Conservation (phyloP, 495 filamentous ascomycete species). For the Hyphodiscus hymeniophilus region DNA sequence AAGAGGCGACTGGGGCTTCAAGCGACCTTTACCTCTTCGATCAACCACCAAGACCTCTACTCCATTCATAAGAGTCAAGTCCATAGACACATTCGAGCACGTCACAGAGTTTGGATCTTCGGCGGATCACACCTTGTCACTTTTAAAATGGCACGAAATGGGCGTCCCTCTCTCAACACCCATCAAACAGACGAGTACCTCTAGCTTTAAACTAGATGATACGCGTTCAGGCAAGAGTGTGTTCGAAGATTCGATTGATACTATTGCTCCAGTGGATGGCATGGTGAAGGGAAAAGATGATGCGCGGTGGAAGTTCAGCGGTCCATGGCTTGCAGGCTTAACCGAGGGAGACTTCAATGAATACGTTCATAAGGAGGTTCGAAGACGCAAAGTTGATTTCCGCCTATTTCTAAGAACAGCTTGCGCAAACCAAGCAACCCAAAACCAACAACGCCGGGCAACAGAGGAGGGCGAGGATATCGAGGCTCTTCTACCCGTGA, state of each 20-base stretch:
- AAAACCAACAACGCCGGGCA: conserved; percentile 32
- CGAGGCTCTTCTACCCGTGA: conserved; percentile 16
- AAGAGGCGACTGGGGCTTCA: conserved; percentile 90
- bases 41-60: conserved; percentile 62
- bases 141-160: conserved; percentile 83
- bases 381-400: conserved; percentile 53
- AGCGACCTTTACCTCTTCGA: conserved; percentile 69
- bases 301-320: conserved; percentile 62
- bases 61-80: conserved; percentile 60
- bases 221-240: conserved; percentile 28
- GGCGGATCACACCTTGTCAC: conserved; percentile 69
- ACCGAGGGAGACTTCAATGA: conserved; percentile 59
- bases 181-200: background rate
- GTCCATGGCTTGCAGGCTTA: conserved; percentile 78
- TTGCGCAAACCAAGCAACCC: conserved; percentile 36
- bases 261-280: conserved; percentile 32
- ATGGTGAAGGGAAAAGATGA: conserved; percentile 22
- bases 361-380: conserved; percentile 55
- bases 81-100: conserved; percentile 82
- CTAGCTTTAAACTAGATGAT: background rate
- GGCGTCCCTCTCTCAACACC: conserved; percentile 53
- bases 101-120: conserved; percentile 86
- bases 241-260: conserved; percentile 49
- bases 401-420: conserved; percentile 45
- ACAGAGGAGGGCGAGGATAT: conserved; percentile 33